A percentile compares a stretch with the other conserved stretches of the same genome.
These are phyloP conservation scores for Herpetomonas samuelpessoai DNA, from an alignment of 208 protist species.

Conservation along the genomic window DNA sequence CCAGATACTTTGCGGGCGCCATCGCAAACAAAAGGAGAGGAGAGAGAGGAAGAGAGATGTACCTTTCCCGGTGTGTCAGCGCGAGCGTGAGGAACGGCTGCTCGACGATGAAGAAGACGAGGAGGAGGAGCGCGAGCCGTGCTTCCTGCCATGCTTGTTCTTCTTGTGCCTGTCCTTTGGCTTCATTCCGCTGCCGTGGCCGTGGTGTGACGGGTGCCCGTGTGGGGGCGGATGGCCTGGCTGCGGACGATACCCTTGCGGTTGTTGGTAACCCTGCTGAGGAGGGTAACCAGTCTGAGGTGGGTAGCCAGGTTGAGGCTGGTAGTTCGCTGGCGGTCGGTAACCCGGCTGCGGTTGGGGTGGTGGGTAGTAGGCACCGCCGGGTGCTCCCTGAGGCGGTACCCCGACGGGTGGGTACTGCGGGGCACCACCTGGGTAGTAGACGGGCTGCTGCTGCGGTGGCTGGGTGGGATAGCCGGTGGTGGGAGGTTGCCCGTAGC, in stretches of 20 bases:
- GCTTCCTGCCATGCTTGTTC: background rate
- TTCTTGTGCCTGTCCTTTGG: background rate
- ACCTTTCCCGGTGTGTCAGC: background rate
- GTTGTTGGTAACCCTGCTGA: no score
- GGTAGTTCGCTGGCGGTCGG: no score
- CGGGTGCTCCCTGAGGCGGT: background rate
- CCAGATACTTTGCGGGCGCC: no score
- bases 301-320: no score
- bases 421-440: background rate
- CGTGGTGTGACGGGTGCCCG: no score
- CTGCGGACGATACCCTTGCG: no score
- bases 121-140: background rate
- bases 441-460: background rate
- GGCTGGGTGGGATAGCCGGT: background rate
- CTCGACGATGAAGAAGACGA: background rate
- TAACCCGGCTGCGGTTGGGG: background rate
- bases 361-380: background rate
- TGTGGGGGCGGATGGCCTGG: no score
- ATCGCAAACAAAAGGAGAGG: background rate
- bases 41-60: background rate
- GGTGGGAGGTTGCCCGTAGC: background rate
- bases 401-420: background rate
- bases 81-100: background rate
- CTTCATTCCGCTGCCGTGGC: no score
- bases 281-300: no score